phyloP scores from a whole-genome alignment of 306 rosid species.

The Medicago arabica region DNA sequence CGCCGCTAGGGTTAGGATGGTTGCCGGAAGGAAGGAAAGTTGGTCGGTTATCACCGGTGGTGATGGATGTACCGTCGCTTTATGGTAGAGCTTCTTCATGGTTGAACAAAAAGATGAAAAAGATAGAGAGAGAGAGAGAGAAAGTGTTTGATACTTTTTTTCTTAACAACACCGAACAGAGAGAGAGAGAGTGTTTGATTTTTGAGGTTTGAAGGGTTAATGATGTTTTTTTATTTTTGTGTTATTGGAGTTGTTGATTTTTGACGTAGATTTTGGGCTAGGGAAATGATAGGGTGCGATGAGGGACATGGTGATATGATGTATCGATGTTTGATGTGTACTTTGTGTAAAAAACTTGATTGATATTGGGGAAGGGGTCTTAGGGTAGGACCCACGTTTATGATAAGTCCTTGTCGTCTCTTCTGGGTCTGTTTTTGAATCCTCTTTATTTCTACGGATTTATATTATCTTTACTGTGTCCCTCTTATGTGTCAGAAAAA shows the following conservation, averaged over 20 bases:
- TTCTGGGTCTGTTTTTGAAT: background rate
- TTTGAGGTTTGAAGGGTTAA: conserved; percentile 48
- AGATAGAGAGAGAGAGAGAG: conserved; percentile 31
- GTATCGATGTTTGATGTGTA: background rate
- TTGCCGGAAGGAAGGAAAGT: conserved; percentile 79
- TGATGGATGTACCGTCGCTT: conserved; percentile 85
- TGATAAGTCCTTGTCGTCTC: conserved; percentile 38
- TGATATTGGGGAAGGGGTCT: conserved; percentile 15
- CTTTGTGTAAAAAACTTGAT: background rate
- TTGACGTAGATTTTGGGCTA: conserved; percentile 53
- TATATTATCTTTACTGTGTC: background rate
- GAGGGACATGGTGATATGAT: conserved; percentile 37
- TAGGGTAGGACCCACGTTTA: conserved; percentile 38
- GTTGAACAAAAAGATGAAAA: conserved; percentile 15
- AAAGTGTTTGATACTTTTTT: conserved; percentile 24
- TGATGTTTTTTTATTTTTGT: conserved; percentile 10
- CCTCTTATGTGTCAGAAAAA: conserved; percentile 9
- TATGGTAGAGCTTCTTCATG: conserved; percentile 94
- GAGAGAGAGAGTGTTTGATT: conserved; percentile 21
- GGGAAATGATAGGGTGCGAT: conserved; percentile 51
- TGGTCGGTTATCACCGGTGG: conserved; percentile 83
- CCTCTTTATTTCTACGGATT: conserved; percentile 12
- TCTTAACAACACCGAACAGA: conserved; percentile 42
- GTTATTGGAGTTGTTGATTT: conserved; percentile 61
- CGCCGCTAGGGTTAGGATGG: conserved; percentile 73